Evolutionary conservation across 768 basidiomycete species (phyloP), one percentile per base, ranked within the genome.

Genomic region (Rhodotorula kratochvilovae): DNA sequence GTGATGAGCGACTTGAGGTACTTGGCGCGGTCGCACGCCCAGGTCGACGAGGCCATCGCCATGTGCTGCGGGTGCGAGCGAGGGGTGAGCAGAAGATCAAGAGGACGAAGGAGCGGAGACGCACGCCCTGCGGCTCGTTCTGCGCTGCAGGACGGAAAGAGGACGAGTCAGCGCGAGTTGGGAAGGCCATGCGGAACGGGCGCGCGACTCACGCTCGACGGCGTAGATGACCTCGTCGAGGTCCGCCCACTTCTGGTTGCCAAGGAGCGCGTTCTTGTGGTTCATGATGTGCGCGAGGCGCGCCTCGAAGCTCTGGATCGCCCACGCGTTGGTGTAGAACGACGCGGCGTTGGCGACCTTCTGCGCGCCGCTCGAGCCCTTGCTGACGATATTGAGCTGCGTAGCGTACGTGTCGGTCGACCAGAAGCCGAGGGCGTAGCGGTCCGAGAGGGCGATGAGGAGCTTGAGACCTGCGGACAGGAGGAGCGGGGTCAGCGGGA

Each of bases 371-470:
- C 67, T 73, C 21, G 72, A 61, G 33, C 58, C 62, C 2, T 62
- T 10, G 7, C 23, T 33, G 48, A 76, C 73, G 39, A 79, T 76
- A 56, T 62, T 62, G 71, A 76, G 76, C 61, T 78, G 56, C 50
- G 65, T 42, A 0, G 77, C 77, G 72, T 79, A 79, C 27, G 68
- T 61, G 71, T 79, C 74, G 35, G 78, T 79, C 50, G 75, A 72
- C 78, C 78, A 79, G 71, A 71, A 79, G 21, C 78, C 78, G 39
- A 79, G 76, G 7, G 76, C 76, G 63, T 79, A 79, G 39, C 78
- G 76, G 70, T 79, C 78, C 17, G 72, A 75, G n/a, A 74, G 61
- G 19, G 78, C 76, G 66, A 79, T 78, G 33, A 77, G 33, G 53
- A 79, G 76, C 74, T 79, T 79, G 45, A 79, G 69, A 36, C 74